Percentiles rank a stretch among this genome's conserved stretches.
Conservation (phyloP, 164 flowering plant genomes). For the Macadamia integrifolia region DNA sequence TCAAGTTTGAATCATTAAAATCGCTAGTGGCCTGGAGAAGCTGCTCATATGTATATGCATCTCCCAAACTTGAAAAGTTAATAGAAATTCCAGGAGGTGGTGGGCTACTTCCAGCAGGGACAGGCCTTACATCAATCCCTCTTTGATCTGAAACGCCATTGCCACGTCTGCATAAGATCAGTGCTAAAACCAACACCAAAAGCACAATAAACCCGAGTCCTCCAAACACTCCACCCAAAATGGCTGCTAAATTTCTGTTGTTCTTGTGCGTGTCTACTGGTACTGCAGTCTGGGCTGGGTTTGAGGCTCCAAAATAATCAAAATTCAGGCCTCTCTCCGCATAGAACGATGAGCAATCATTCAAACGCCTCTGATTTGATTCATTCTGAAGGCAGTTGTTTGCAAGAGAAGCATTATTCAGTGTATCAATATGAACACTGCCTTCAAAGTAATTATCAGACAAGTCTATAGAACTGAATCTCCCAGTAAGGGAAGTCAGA, state of each 20-base stretch:
- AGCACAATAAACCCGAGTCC: slow-evolving; percentile 55
- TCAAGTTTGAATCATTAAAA: slow-evolving; percentile 64
- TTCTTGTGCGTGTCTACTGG: slow-evolving; percentile 20
- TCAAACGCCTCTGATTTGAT: slow-evolving; percentile 46
- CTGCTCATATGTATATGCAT: slow-evolving; percentile 67
- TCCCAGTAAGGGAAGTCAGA: slow-evolving; percentile 25
- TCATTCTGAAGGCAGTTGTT: slow-evolving; percentile 64
- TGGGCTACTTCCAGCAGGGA: slow-evolving; percentile 31
- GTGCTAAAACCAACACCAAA: slow-evolving; percentile 28
- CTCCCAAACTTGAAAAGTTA: slow-evolving; percentile 58
- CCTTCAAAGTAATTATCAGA: slow-evolving; percentile 71
- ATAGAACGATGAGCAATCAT: slow-evolving; percentile 61
- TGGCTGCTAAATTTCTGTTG: slow-evolving; percentile 27
- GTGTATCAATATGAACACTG: slow-evolving; percentile 27
- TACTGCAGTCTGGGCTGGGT: slow-evolving; percentile 21
- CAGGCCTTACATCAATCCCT: slow-evolving; percentile 45
- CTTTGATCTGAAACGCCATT: slow-evolving; percentile 37
- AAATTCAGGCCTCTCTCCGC: slow-evolving; percentile 43
- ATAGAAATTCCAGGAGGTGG: slow-evolving; percentile 36
- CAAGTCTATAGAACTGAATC: slow-evolving; percentile 41
- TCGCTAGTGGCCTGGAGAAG: slow-evolving; percentile 63
- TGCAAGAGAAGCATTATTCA: slow-evolving; percentile 34
- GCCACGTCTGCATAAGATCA: slow-evolving; percentile 32
- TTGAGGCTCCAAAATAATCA: slow-evolving; percentile 65
- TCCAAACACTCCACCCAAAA: slow-evolving; percentile 65